Evolutionary conservation across 805 yeast genomes (phyloP).

Genomic region (Saccharomycodes ludwigii): DNA sequence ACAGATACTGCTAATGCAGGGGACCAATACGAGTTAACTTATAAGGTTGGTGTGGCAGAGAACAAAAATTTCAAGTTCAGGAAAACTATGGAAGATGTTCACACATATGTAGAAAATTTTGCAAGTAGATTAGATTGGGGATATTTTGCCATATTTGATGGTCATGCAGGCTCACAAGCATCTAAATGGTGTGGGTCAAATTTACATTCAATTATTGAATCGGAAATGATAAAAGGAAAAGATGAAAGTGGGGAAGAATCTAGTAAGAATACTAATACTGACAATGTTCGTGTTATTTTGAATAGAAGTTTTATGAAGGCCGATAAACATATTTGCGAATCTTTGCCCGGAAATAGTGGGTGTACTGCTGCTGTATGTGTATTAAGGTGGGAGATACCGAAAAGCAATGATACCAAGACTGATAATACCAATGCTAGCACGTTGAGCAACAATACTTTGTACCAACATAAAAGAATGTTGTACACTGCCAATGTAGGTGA

Average conservation of each 20-base stretch:
- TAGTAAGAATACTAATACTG: slow-evolving; percentile 25
- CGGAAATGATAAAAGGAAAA: slow-evolving; percentile 30
- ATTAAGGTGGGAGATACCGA: slow-evolving; percentile 66
- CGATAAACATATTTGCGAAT: slow-evolving; percentile 52
- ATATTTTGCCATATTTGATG: slow-evolving; percentile 90
- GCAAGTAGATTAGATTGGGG: slow-evolving; percentile 91
- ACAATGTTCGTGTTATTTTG: slow-evolving; percentile 53
- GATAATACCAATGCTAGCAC: neutral
- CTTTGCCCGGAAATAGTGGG: slow-evolving; percentile 66
- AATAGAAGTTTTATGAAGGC: slow-evolving; percentile 63
- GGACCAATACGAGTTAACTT: slow-evolving; percentile 38
- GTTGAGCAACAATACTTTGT: neutral
- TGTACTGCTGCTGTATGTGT: slow-evolving; percentile 94
- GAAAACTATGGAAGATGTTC: slow-evolving; percentile 92
- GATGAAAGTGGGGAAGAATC: slow-evolving; percentile 10
- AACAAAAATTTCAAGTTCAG: slow-evolving; percentile 73
- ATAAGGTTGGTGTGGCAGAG: slow-evolving; percentile 84
- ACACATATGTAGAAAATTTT: slow-evolving; percentile 82
- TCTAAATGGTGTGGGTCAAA: slow-evolving; percentile 93
- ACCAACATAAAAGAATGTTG: slow-evolving; percentile 53
- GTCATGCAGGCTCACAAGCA: slow-evolving; percentile 90
- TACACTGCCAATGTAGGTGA: slow-evolving; percentile 96
- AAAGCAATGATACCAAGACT: too few relatives aligned
- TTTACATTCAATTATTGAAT: slow-evolving; percentile 58
- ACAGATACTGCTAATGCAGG: slow-evolving; percentile 2